Conservation (phyloP, 371 early-diverging fungal genomes). For the Circinella minor region DNA sequence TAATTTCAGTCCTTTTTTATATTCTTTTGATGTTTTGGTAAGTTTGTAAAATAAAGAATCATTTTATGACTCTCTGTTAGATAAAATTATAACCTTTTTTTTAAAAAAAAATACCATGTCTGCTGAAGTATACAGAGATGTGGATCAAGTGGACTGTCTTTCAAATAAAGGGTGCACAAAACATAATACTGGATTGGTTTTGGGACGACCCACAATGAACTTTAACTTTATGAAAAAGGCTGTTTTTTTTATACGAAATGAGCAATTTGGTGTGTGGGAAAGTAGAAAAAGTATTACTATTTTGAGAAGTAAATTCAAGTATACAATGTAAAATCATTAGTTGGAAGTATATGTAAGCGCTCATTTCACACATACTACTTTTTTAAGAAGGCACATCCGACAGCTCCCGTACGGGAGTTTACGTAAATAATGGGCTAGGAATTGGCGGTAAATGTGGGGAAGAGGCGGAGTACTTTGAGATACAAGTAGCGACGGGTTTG, state of each 20-base stretch:
- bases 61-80: too few species aligned
- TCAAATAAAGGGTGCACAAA: slow-evolving; percentile 6
- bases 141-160: slow-evolving; percentile 5
- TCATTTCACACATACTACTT: not conserved
- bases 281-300: not conserved
- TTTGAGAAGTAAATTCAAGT: not conserved
- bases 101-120: not conserved
- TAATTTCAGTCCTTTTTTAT: too few species aligned
- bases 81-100: too few species aligned
- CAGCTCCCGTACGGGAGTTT: not conserved
- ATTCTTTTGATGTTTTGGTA: too few species aligned
- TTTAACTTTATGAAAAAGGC: not conserved
- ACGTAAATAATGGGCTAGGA: slow-evolving; percentile 3
- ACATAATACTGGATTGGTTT: not conserved
- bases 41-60: too few species aligned
- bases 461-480: slow-evolving; percentile 1
- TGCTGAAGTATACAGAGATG: not conserved
- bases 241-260: slow-evolving; percentile 2
- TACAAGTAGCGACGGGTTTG: not conserved
- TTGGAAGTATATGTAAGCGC: not conserved
- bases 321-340: not conserved
- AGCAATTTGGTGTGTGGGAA: not conserved
- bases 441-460: slow-evolving; percentile 9
- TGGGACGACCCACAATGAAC: too few species aligned
- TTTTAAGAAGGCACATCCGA: not conserved